phyloP scores from a whole-genome alignment of 805 yeast species.

The Metschnikowia matae region DNA sequence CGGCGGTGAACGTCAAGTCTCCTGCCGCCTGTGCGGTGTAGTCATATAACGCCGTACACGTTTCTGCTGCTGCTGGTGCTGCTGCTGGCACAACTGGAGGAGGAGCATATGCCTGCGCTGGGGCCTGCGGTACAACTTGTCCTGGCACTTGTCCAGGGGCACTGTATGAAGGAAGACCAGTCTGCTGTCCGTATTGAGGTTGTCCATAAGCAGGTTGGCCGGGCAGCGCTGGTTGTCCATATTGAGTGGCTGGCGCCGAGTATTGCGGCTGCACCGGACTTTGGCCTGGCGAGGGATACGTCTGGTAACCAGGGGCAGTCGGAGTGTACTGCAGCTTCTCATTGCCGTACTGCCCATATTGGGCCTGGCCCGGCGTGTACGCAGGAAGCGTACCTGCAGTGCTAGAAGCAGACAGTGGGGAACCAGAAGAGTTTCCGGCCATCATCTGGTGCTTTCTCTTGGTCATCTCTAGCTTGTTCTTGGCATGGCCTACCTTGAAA shows the following conservation, averaged over 20 bases:
- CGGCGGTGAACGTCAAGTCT: slow-evolving; percentile 83
- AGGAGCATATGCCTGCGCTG: slow-evolving; percentile 1
- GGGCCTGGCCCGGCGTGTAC: slow-evolving; percentile 32
- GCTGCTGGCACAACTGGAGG: slow-evolving; percentile 18
- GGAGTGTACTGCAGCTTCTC: slow-evolving; percentile 12
- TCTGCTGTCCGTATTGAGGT: slow-evolving; percentile 24
- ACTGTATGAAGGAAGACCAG: slow-evolving; percentile 16
- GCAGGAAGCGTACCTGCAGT: slow-evolving; percentile 28
- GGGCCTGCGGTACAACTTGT: background rate
- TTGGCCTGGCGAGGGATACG: slow-evolving; percentile 11
- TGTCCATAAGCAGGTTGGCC: slow-evolving; percentile 7
- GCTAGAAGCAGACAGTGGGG: slow-evolving; percentile 21
- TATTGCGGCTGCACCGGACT: slow-evolving; percentile 16
- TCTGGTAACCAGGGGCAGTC: slow-evolving; percentile 11
- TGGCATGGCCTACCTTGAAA: slow-evolving; percentile 86
- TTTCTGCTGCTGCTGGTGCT: slow-evolving; percentile 33
- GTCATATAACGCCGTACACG: slow-evolving; percentile 88
- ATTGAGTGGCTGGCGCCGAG: slow-evolving; percentile 17
- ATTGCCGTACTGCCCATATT: slow-evolving; percentile 12
- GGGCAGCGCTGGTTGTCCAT: slow-evolving; percentile 15
- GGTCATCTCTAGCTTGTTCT: slow-evolving; percentile 76
- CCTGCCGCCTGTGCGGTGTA: slow-evolving; percentile 92
- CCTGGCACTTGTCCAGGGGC: slow-evolving; percentile 7
- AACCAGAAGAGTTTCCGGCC: slow-evolving; percentile 24
- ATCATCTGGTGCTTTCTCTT: slow-evolving; percentile 62